These are phyloP conservation scores for Tilletiaria anomala DNA, from an alignment of 1,284 basidiomycete species.

Conservation along the genomic window DNA sequence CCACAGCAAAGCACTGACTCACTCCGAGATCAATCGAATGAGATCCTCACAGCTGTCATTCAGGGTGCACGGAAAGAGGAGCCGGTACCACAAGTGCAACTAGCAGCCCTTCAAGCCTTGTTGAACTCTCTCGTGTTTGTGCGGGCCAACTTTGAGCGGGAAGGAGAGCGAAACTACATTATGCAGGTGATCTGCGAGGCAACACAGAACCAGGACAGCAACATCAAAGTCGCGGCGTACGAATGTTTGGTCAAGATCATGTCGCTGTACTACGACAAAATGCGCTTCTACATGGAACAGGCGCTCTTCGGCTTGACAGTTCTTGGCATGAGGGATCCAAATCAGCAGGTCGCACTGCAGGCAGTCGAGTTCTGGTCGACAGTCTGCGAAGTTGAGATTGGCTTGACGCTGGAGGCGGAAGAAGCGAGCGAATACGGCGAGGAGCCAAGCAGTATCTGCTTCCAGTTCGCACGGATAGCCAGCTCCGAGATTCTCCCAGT, in stretches of 20 bases:
- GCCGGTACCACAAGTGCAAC: constrained; percentile 67
- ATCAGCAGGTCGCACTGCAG: constrained; percentile 83
- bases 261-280: constrained; percentile 97
- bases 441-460: constrained; percentile 43
- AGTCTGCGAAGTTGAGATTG: constrained; percentile 93
- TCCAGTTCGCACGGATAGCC: constrained; percentile 84
- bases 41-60: constrained; percentile 95
- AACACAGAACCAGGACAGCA: constrained; percentile 76
- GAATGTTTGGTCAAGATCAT: constrained; percentile 93
- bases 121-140: constrained; percentile 97
- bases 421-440: constrained; percentile 53
- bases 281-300: constrained; percentile 98
- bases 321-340: constrained; percentile 89
- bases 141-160: constrained; percentile 77
- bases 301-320: constrained; percentile 95
- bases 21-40: constrained; percentile 74
- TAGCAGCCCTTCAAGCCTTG: constrained; percentile 84
- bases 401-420: constrained; percentile 76
- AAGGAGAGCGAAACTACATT: constrained; percentile 93
- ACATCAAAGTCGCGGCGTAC: constrained; percentile 46
- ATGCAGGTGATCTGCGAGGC: constrained; percentile 99
- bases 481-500: constrained; percentile 88
- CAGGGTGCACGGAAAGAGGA: constrained; percentile 96
- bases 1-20: constrained; percentile 50
- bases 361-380: constrained; percentile 99